These are phyloP conservation scores for Xerocomus nothofagi DNA, from an alignment of 1,284 basidiomycete genomes.

Conservation along the genomic window DNA sequence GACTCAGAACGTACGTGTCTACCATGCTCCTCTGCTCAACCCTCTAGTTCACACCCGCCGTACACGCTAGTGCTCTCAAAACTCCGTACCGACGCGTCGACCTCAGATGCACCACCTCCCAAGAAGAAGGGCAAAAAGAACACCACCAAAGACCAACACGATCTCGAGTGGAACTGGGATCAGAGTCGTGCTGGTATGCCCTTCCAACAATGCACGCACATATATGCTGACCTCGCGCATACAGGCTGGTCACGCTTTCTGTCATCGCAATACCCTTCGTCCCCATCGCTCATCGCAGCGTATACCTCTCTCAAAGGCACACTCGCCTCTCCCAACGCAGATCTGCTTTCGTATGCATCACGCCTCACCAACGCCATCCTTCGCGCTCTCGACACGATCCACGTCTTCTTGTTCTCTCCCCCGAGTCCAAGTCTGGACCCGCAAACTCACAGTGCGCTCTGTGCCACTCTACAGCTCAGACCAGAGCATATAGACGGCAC, in stretches of 20 bases:
- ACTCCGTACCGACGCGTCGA: conserved; percentile 7
- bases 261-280: conserved; percentile 21
- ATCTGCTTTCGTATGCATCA: conserved; percentile 8
- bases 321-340: conserved; percentile 10
- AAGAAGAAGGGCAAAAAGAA: conserved; percentile 33
- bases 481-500: conserved; percentile 19
- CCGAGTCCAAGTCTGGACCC: background rate
- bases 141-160: conserved; percentile 12
- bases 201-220: background rate
- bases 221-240: background rate
- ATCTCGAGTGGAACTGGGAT: conserved; percentile 24
- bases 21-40: background rate
- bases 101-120: conserved; percentile 21
- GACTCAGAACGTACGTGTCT: conserved; percentile 24
- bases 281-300: conserved; percentile 26
- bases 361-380: conserved; percentile 22
- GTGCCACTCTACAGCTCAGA: background rate
- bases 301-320: conserved; percentile 24
- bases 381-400: conserved; percentile 20
- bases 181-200: conserved; percentile 20
- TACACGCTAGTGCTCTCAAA: conserved; percentile 18
- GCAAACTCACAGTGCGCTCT: background rate
- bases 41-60: background rate
- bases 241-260: conserved; percentile 26
- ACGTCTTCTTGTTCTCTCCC: conserved; percentile 26